Evolutionary conservation across 495 filamentous ascomycete species (phyloP), one percentile per base, ranked within the genome.

Genomic region (Aspergillus coremiiformis): DNA sequence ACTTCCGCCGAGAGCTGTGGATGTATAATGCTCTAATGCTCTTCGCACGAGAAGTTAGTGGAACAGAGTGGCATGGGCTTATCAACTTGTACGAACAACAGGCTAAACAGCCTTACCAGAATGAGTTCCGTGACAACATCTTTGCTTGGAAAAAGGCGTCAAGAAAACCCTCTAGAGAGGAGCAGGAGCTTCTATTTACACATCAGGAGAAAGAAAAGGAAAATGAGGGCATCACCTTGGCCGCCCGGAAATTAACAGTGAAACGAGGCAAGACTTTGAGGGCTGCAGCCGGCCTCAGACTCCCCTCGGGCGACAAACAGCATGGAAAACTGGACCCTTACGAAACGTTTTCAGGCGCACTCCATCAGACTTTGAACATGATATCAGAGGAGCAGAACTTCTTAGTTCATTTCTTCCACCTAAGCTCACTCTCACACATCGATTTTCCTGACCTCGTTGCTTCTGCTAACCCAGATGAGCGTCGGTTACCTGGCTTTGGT

Each of bases 371-470:
- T 49, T 67, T 89, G 41, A 84, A 82, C 19, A 78, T 93, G 52
- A 82, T 96, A 33, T 84, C 85, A 44, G 86, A 86, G 54, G 92
- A 97, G 70, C 92, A 97, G 66, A 96, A 96, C 61, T 97, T 96
- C 59, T 72, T 95, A 23, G 82, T 94, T 20, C 87, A 93, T 49
- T 93, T 95, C 68, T 97, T 96, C 74, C 90, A 95, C 50, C 78
- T 93, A 8, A 85, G 83, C 29, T 93, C 89, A 14, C 73, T 88
- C 11, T 80, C 85, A 48, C 83, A 77, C 12, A 69, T 77, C 12
- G 91, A 96, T 57, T 97, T 95, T 58, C 74, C 84, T 1, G 92
- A 97, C 41, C 77, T 88, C 3, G 82, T 95, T 17, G 70, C 77
- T 19, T 73, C 78, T 5, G 76, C 79, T 2, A 66, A 73, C 47